Evolutionary conservation across 225 moss, liverwort and hornwort species (phyloP), one percentile per base, ranked within the genome.

Genomic region (Polytrichum commune): DNA sequence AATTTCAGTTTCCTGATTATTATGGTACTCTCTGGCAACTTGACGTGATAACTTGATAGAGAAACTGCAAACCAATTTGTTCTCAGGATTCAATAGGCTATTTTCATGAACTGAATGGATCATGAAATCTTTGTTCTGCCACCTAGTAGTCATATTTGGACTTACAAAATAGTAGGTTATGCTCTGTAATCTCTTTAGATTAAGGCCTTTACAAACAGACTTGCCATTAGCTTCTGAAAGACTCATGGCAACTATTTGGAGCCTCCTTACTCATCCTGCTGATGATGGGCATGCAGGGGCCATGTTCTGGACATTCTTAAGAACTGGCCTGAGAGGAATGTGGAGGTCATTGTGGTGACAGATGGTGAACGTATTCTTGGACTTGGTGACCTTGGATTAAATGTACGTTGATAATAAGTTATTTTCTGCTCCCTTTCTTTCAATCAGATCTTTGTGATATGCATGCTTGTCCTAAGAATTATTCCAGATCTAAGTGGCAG

Each of bases 321-420:
- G 83, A 93, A 93, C 76, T 95, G 93, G 95, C 79, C 88, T 29
- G 89, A 95, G 81, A 89, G 66, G 66, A 79, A 75, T 74, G 88
- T 95, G 46, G 81, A 91, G 79, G 93, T 95, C 61, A 93, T 95
- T 80, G 93, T 95, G 55, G 91, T 95, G 22, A 95, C 93, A 72
- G 93, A 95, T 77, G 95, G 95, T 61, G 95, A 95, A 81, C 95
- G 93, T 26, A 95, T 95, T 60, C 95, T 95, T 60, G 95, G 95
- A 63, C 86, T 95, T 70, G 93, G 95, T 72, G 95, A 93, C 72
- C 93, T 92, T 72, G 95, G 95, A 35, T 84, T 91, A 70, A 73
- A 85, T 69, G 82, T 85, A 63, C 53, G 82, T 85, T 55, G 27
- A 64, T 35, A 35, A 35, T 35, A 2, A 35, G 35, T 9, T 63